Evolutionary conservation across 495 filamentous ascomycete species (phyloP), one percentile per base, ranked within the genome.

Genomic region (Neurospora discreta): DNA sequence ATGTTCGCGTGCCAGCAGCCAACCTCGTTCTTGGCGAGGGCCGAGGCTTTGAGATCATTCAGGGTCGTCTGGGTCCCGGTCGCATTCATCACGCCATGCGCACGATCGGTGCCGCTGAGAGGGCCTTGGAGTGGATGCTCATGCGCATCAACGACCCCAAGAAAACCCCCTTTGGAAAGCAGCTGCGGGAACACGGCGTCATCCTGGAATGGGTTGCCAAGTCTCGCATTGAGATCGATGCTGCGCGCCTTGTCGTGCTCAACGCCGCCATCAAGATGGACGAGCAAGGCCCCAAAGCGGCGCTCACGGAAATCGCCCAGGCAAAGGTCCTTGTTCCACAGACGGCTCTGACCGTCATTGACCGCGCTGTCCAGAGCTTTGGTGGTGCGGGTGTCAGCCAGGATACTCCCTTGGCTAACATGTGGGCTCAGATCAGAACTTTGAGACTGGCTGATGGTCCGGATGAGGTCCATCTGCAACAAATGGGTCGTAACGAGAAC

Each of bases 51-150:
- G 94, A 97, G 80, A 97, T 97, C 78, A 97, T 97, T 80, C 94
- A 97, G 80, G 94, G 94, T 41, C 90, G 94, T 60, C 88, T 97
- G 39, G 94, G 94, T 5, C 94, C 94, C 23, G 94, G 94, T 15
- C 91, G 94, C 44, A 97, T 97, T 79, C 94, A 97, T 83, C 94
- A 97, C 82, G 92, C 91, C 70, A 97, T 97, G 93, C 91, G 94
- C 73, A 88, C 90, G 30, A 93, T 97, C 80, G 94, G 94, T 58
- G 90, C 91, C 38, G 90, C 94, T 42, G 93, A 97, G 82, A 83
- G 87, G 69, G 94, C 94, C 2, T 85, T 97, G 11, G 91, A 95
- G 65, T 95, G 93, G 91, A 89, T 97, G 84, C 87, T 97, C 69
- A 90, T 91, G 72, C 89, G 94, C 58, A 90, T 95, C 81, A 97